These are phyloP conservation scores for Aspergillus sp. DNA, from an alignment of 2,329 filamentous ascomycete genomes.

Conservation along the genomic window DNA sequence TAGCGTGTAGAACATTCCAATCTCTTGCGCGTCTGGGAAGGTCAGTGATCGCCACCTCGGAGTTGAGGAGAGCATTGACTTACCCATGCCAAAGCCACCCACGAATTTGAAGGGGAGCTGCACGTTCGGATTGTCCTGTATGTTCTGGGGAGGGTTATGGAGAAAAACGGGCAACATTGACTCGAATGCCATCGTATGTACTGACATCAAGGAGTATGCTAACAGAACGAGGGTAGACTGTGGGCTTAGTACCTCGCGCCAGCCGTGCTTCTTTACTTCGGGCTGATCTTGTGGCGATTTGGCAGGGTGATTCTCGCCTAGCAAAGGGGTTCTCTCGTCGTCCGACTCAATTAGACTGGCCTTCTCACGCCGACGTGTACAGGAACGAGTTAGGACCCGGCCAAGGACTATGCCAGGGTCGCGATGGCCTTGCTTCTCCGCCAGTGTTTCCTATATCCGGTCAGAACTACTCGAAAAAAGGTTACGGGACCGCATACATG, in stretches of 20 bases:
- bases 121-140: conserved; percentile 60
- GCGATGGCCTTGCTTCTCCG: conserved; percentile 66
- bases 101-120: conserved; percentile 78
- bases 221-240: conserved; percentile 77
- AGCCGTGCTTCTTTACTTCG: conserved; percentile 41
- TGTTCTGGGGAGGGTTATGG: conserved; percentile 68
- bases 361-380: conserved; percentile 31
- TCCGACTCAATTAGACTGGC: conserved; percentile 17
- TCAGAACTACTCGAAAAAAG: conserved; percentile 46
- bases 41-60: not conserved
- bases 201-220: conserved; percentile 77
- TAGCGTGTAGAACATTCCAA: conserved; percentile 82
- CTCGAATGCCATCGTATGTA: conserved; percentile 84
- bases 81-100: conserved; percentile 74
- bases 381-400: conserved; percentile 60
- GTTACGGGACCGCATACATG: conserved; percentile 52
- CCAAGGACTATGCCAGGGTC: conserved; percentile 81
- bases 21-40: conserved; percentile 65
- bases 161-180: conserved; percentile 88
- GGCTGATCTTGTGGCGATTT: conserved; percentile 23
- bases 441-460: conserved; percentile 72
- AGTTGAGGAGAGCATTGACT: conserved; percentile 18
- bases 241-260: conserved; percentile 70
- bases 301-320: conserved; percentile 26
- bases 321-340: conserved; percentile 38